Evolutionary conservation across 345 rosid genomes (phyloP), one percentile per base, ranked within the genome.

Genomic region (Isatis tinctoria): DNA sequence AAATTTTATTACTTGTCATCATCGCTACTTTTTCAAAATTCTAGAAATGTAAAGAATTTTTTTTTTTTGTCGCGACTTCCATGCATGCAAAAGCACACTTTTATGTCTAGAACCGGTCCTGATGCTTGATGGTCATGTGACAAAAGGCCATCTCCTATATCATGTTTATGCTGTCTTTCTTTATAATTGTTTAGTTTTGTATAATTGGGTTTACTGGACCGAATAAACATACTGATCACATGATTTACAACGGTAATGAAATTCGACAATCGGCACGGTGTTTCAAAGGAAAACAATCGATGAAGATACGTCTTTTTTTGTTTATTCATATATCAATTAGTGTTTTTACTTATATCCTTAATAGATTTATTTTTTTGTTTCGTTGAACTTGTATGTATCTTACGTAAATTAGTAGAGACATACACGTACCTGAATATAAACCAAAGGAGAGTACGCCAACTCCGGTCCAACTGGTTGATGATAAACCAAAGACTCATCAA

Each of bases 391-490:
- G 47, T 3, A 35, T 35, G 6, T 16, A 12, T n/a, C 20, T 51
- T n/a, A 54, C 14, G 64, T 63, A 16, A 44, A 44, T 43, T 43
- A 24, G 48, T 24, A 33, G 58, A 41, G 37, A n/a, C 4, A 20
- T 20, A 28, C 6, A 74, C 16, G 27, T 73, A 88, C 97, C 97
- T 90, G 96, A 1, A 89, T 4, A 77, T 82, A 88, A 43, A 76
- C 3, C 4, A 79, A 17, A 51, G 98, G 98, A 63, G 94, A 91
- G 77, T 82, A 87, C 0, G 78, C 70, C 2, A 91, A 3, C 1
- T 88, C 94, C 5, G 98, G 98, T 14, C 96, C 97, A 48, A 93
- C 28, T 39, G 87, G 88, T n/a, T 71, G 80, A 74, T 89, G 92
- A 30, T 84, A 87, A 52, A 85, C 82, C 62, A 93, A 76, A 33